Evolutionary conservation across 345 rosid genomes (phyloP).

Genomic region (Eucalyptus brandiana): DNA sequence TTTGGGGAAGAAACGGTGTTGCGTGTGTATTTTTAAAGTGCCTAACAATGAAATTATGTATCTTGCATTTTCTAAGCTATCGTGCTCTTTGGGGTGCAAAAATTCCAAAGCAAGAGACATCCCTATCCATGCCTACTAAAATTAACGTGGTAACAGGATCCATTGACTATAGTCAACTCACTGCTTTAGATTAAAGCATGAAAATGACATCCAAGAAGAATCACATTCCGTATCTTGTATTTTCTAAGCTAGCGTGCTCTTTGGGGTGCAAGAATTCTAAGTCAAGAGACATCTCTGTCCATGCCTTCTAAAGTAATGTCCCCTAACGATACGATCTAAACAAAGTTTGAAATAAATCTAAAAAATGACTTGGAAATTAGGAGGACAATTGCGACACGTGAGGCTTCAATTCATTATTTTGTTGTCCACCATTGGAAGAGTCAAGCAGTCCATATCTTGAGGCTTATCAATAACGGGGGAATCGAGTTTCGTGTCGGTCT

Average conservation of each 20-base stretch:
- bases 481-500: no score
- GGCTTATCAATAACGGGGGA: no score
- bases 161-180: not conserved
- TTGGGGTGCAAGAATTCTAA: not conserved
- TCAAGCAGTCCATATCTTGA: not conserved
- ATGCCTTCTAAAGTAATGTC: not conserved
- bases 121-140: not conserved
- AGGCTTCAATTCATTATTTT: no score
- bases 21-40: not conserved
- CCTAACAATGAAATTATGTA: not conserved
- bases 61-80: not conserved
- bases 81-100: not conserved
- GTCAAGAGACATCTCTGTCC: not conserved
- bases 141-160: not conserved
- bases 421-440: not conserved
- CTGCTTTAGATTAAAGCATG: no score
- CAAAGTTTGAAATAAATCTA: not conserved
- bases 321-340: not conserved
- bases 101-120: not conserved
- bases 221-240: not conserved
- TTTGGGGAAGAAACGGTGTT: not conserved
- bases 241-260: not conserved
- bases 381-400: not conserved
- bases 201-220: no score
- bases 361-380: not conserved